Evolutionary conservation across 2,329 filamentous ascomycete species (phyloP), one percentile per base, ranked within the genome.

Genomic region (Verticillium longisporum): DNA sequence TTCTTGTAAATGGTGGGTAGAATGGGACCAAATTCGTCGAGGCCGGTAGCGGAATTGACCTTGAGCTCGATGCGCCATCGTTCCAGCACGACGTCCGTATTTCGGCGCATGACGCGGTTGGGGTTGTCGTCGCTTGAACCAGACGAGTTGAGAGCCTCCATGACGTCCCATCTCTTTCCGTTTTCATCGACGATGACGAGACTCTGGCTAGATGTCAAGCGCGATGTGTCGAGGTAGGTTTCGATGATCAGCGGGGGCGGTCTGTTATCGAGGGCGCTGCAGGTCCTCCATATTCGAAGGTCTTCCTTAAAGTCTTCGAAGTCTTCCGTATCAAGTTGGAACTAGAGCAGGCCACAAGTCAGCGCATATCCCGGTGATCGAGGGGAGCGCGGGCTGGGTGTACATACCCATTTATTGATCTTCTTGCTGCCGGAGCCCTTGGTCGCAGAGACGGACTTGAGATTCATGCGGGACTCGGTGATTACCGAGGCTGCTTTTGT

Each of bases 1-100:
- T 96, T 95, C 78, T 99, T 99, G 82, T 99, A 99, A 62, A 97
- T 88, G 59, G 91, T 94, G 14, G 95, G 92, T 58, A 98, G 78
- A 36, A 78, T 80, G 11, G 79, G 79, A 7, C 83, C 84, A 71
- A 88, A 91, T 71, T 84, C 85, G 56, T 84, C 80, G 15, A 72
- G 68, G 36, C 73, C 69, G 66, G 81, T 72, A 72, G 79, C 72
- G 61, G 80, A 74, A 61, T 77, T 77, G 66, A 85, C 84, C 70
- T 90, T 90, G 61, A 98, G 80, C 71, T 95, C 89, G 65, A 99
- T 84, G 61, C 83, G 88, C 95, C 95, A 99, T 67, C 94, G 85
- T 77, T 99, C 95, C 64, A 99, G 79, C 59, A 97, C 82, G 61
- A 99, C 85, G 71, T 96, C 89, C 61, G 87, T 87, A 63, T 80